Evolutionary conservation across 2,329 filamentous ascomycete species (phyloP).

Genomic region (Botryotinia convoluta): DNA sequence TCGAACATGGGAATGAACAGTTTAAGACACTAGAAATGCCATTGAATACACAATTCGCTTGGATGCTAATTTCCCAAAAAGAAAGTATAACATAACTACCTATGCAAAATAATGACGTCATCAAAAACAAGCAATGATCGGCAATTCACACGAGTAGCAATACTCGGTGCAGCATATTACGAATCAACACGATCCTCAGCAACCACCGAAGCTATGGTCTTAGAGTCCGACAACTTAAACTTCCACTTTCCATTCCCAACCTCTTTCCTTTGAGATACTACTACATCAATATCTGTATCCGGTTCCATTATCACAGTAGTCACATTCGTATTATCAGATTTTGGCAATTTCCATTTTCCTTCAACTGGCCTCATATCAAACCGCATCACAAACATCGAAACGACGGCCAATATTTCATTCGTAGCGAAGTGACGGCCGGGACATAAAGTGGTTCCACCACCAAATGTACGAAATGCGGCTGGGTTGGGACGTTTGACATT

Average conservation of each 20-base stretch:
- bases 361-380: constrained; percentile 32
- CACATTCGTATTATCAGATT: constrained; percentile 2
- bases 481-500: constrained; percentile 29
- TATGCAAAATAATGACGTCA: not conserved
- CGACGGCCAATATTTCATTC: constrained; percentile 38
- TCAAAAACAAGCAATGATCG: not conserved
- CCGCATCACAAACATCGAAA: constrained; percentile 38
- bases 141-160: not conserved
- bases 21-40: not conserved
- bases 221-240: constrained; percentile 3
- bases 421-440: constrained; percentile 42
- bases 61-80: not conserved
- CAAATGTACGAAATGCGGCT: constrained; percentile 39
- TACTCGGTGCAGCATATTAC: not conserved
- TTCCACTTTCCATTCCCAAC: not conserved
- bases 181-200: constrained; percentile 5
- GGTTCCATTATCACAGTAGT: constrained; percentile 10
- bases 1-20: not conserved
- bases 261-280: constrained; percentile 22
- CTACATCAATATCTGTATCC: constrained; percentile 15
- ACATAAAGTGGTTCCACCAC: constrained; percentile 37
- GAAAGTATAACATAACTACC: not conserved
- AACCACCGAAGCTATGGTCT: not conserved
- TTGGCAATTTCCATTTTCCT: not conserved
- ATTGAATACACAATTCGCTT: not conserved